A percentile compares a stretch with the other conserved stretches of the same genome.
phyloP scores from a whole-genome alignment of 257 asterid species.

The Scutellaria galericulata region DNA sequence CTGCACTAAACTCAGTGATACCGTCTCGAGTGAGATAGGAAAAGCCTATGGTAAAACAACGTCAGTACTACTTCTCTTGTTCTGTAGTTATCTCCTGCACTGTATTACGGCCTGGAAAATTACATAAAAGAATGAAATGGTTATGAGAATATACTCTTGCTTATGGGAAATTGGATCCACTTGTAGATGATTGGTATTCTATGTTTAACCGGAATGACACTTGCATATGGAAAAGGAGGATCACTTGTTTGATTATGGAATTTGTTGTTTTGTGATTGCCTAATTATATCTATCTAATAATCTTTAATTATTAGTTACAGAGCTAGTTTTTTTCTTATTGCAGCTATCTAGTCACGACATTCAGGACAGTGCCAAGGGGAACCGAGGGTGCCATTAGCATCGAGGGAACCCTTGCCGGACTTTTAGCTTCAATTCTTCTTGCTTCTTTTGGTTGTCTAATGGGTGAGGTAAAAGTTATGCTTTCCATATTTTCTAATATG shows the following conservation, averaged over 20 bases:
- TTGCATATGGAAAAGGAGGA: background rate
- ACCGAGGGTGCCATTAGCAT: conserved; percentile 95
- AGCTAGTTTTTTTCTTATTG: conserved; percentile 23
- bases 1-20: conserved; percentile 94
- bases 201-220: background rate
- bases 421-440: conserved; percentile 77
- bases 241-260: background rate
- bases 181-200: background rate
- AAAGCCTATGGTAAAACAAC: conserved; percentile 93
- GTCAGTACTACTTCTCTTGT: conserved; percentile 55
- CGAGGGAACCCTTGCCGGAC: conserved; percentile 90
- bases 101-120: background rate
- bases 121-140: background rate
- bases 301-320: conserved; percentile 8
- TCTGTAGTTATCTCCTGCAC: conserved; percentile 23
- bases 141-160: conserved; percentile 25
- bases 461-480: conserved; percentile 61
- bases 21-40: conserved; percentile 98
- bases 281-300: conserved; percentile 1
- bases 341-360: conserved; percentile 86
- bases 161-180: conserved; percentile 48
- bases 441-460: conserved; percentile 68
- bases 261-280: background rate
- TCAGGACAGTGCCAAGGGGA: conserved; percentile 87
- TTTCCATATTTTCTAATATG: background rate